Base-by-base conservation (phyloP, 108 stramenopile genomes). In the Mayamaea pseudoterrestris region DNA sequence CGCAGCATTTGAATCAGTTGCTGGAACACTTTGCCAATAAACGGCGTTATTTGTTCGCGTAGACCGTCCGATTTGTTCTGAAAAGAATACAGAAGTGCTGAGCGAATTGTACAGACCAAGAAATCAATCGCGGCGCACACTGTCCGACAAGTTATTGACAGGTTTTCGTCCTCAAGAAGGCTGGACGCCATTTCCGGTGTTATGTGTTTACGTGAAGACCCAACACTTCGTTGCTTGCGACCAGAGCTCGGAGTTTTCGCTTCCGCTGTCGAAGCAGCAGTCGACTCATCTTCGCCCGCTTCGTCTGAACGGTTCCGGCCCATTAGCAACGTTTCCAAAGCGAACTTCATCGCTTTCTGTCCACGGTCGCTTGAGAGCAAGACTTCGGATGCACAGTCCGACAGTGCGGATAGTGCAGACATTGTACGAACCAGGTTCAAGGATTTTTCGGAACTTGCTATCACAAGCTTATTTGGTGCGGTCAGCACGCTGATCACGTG, bases 111-210 rank as follows among this genome's bases (percentile, higher is more conserved):
- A 5, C 73, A 43, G 0, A 60, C 53, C 37, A 92, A 57, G 25
- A 92, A 73, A 42, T 87, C 80, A 18, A 92, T 85, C 14, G 83
- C 78, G 36, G 64, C 76, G 34, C 74, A 75, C 6, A 72, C 48
- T 46, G 69, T 74, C 30, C 65, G 61, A 42, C 78, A 71, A 35
- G 73, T 42, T 36, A 73, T 40, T 28, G 77, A 78, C 9, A 80
- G 47, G 18, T 46, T 52, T 1, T 53, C 27, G 56, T 68, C 60
- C 56, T 73, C 71, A 35, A 69, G 30, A 36, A 61, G 35, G 42
- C 30, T 27, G 20, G 27, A 24, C 5, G 40, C 27, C 26, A 16
- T 27, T n/a, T 21, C 47, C 9, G 55, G 55, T 24, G 45, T 57
- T 69, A 27, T 53, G 27, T 44, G 59, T 62, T 34, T 76, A 57